Percentiles rank a stretch among this genome's conserved stretches.
Evolutionary conservation across 768 basidiomycete species (phyloP).

Genomic region (Auriscalpium microsporum): DNA sequence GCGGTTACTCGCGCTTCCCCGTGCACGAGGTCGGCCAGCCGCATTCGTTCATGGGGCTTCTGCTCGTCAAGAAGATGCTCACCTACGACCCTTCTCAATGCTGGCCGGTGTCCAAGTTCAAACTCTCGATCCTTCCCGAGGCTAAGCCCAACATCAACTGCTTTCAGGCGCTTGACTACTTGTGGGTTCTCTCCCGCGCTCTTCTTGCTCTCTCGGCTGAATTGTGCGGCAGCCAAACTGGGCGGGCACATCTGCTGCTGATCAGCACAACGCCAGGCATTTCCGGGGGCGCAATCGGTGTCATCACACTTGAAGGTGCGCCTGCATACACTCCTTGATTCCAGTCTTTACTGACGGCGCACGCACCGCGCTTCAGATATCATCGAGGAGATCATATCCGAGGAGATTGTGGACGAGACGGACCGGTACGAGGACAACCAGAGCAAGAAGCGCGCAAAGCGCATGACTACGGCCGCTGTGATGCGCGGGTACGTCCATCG

Average conservation of each 20-base stretch:
- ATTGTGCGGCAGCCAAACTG: slow-evolving; percentile 75
- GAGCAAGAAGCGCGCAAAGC: slow-evolving; percentile 63
- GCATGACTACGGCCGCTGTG: slow-evolving; percentile 62
- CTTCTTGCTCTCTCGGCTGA: background rate
- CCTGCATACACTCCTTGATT: background rate
- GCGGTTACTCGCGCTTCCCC: slow-evolving; percentile 90
- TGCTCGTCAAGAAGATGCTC: slow-evolving; percentile 83
- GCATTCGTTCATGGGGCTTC: slow-evolving; percentile 72
- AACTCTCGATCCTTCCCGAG: slow-evolving; percentile 80
- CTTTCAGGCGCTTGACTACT: slow-evolving; percentile 91
- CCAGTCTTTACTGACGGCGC: too few relatives aligned
- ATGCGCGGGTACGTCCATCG: slow-evolving; percentile 60
- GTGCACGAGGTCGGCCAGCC: slow-evolving; percentile 58
- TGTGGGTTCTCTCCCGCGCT: slow-evolving; percentile 34
- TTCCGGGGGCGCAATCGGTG: slow-evolving; percentile 80
- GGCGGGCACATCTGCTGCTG: slow-evolving; percentile 84
- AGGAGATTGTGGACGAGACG: slow-evolving; percentile 95
- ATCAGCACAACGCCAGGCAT: slow-evolving; percentile 78
- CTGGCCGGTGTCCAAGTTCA: slow-evolving; percentile 66
- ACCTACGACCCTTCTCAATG: slow-evolving; percentile 80
- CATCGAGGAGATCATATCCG: slow-evolving; percentile 91
- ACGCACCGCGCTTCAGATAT: slow-evolving; percentile 39
- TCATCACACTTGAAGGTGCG: slow-evolving; percentile 79
- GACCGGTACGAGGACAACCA: slow-evolving; percentile 86
- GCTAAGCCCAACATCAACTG: slow-evolving; percentile 83